Evolutionary conservation across 2,329 filamentous ascomycete species (phyloP).

Genomic region (Aspergillus eucalypticola): DNA sequence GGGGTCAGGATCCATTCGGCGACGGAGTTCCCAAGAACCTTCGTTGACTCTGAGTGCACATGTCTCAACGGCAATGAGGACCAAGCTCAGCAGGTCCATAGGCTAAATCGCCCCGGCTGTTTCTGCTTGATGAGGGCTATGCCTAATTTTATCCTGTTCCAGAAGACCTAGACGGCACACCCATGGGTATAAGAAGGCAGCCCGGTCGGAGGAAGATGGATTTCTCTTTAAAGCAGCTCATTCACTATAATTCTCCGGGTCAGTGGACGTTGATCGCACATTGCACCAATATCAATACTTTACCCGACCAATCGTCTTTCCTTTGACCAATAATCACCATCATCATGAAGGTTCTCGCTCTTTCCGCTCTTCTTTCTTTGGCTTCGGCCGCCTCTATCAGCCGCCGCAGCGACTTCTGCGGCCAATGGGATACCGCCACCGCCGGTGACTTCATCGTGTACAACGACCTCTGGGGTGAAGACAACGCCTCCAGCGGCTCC

Average conservation of each 20-base stretch:
- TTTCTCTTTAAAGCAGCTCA: constrained; percentile 2
- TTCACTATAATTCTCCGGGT: neutral
- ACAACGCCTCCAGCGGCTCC: constrained; percentile 36
- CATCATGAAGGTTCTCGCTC: constrained; percentile 33
- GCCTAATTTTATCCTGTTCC: constrained; percentile 2
- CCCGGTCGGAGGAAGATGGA: neutral
- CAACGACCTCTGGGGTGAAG: constrained; percentile 55
- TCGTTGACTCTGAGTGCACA: neutral
- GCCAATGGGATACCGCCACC: constrained; percentile 40
- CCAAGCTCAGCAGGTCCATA: neutral
- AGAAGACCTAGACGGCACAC: neutral
- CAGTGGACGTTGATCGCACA: constrained; percentile 11
- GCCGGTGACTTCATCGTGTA: constrained; percentile 52
- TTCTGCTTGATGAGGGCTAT: constrained; percentile 7
- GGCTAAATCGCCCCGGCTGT: constrained; percentile 5
- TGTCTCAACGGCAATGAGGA: neutral
- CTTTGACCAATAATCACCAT: constrained; percentile 2
- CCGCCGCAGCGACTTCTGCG: constrained; percentile 42
- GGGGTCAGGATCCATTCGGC: neutral
- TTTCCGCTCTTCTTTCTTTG: constrained; percentile 23
- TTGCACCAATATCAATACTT: neutral
- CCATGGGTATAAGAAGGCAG: constrained; percentile 1
- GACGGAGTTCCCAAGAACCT: neutral
- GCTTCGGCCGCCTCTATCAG: constrained; percentile 27
- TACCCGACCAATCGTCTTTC: constrained; percentile 2